Evolutionary conservation across 169 alveolate species (phyloP).

Genomic region (Eimeria maxima): DNA sequence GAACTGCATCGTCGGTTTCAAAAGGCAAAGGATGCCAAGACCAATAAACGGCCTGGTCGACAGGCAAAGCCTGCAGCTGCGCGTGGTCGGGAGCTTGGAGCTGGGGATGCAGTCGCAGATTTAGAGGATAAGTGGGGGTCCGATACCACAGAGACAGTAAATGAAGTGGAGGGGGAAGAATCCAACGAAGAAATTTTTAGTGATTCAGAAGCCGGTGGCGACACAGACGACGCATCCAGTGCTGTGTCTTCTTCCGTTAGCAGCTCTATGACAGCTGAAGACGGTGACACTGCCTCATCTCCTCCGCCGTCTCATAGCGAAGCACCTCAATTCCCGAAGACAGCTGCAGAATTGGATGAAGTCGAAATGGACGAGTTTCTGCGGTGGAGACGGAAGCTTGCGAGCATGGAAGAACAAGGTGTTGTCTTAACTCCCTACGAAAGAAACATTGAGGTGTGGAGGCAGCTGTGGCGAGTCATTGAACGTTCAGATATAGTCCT

Average conservation of each 20-base stretch:
- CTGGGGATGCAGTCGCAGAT: neutral
- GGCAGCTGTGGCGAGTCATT: slow-evolving; percentile 99
- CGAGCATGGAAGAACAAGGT: slow-evolving; percentile 78
- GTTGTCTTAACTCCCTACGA: slow-evolving; percentile 98
- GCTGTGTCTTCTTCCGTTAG: neutral
- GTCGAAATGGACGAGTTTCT: slow-evolving; percentile 79
- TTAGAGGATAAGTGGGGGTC: slow-evolving; percentile 1
- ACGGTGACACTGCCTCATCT: neutral
- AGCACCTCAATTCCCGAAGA: slow-evolving; percentile 38
- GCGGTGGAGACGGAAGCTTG: slow-evolving; percentile 82
- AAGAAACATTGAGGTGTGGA: slow-evolving; percentile 99
- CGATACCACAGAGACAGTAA: neutral
- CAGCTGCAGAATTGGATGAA: slow-evolving; percentile 75
- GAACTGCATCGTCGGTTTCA: slow-evolving; percentile 53
- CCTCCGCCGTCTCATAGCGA: neutral
- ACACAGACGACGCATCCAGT: neutral
- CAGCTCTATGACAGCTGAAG: slow-evolving; percentile 14
- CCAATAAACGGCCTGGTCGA: neutral
- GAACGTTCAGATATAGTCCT: slow-evolving; percentile 97
- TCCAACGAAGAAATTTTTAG: neutral
- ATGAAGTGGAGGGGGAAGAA: slow-evolving; percentile 39
- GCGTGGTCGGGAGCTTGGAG: neutral
- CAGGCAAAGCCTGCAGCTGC: neutral
- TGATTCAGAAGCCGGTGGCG: neutral
- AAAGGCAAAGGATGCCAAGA: neutral